These are phyloP conservation scores for Raphanus sativus DNA, from an alignment of 345 rosid genomes.

Conservation along the genomic window DNA sequence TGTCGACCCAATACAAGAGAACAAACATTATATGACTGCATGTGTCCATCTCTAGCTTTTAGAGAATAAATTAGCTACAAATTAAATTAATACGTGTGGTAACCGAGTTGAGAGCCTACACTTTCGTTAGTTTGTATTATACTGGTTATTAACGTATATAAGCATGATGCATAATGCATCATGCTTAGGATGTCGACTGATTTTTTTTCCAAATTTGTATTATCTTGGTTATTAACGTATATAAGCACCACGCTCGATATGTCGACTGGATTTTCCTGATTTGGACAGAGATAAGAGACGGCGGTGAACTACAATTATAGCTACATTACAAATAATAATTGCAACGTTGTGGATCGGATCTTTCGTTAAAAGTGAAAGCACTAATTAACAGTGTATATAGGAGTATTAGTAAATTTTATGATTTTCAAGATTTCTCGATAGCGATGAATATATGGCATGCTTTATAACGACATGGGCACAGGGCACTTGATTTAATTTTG, in stretches of 20 bases:
- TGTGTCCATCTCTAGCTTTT: neutral
- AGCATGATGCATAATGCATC: neutral
- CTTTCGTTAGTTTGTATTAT: neutral
- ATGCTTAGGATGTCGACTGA: neutral
- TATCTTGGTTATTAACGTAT: neutral
- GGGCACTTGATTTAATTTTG: neutral
- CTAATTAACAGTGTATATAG: neutral
- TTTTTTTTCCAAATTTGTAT: constrained; percentile 11
- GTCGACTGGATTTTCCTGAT: constrained; percentile 12
- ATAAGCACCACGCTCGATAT: neutral
- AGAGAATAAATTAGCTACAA: neutral
- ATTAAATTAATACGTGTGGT: neutral
- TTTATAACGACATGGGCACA: neutral
- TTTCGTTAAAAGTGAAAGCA: neutral
- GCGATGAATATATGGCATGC: neutral
- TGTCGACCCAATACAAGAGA: neutral
- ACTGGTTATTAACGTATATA: neutral
- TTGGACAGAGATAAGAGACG: neutral
- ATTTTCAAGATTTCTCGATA: constrained; percentile 2
- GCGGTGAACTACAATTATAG: neutral
- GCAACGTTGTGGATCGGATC: neutral
- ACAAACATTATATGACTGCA: neutral
- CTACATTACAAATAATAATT: constrained; percentile 17
- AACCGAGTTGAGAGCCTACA: neutral
- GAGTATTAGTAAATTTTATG: neutral